These are phyloP conservation scores for Cydonia oblonga DNA, from an alignment of 331 rosid species.

Conservation along the genomic window DNA sequence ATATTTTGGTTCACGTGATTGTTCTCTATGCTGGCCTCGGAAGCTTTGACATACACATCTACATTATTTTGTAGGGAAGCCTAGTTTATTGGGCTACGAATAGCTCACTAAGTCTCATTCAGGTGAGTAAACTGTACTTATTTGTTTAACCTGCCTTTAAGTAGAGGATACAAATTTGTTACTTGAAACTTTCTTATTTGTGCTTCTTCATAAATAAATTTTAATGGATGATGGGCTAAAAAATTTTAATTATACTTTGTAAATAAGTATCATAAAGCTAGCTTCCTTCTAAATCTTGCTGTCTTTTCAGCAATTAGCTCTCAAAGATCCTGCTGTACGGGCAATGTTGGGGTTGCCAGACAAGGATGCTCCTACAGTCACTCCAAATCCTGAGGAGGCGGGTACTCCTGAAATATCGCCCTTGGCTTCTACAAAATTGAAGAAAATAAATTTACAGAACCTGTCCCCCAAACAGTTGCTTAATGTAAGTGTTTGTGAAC, in stretches of 20 bases:
- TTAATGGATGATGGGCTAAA: not conserved
- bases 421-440: conserved; percentile 38
- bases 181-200: not conserved
- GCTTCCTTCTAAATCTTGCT: not conserved
- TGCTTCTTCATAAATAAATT: not conserved
- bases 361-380: conserved; percentile 19
- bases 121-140: conserved; percentile 37
- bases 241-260: not conserved
- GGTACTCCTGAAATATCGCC: conserved; percentile 25
- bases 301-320: conserved; percentile 53
- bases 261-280: not conserved
- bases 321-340: conserved; percentile 60
- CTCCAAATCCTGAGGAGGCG: conserved; percentile 15
- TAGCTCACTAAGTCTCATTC: conserved; percentile 48
- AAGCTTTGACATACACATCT: not conserved
- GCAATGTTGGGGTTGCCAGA: conserved; percentile 52
- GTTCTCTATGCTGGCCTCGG: not conserved
- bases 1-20: conserved; percentile 4
- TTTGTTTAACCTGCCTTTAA: not conserved
- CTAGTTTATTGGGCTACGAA: conserved; percentile 80
- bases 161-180: not conserved
- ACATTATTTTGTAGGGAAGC: conserved; percentile 66
- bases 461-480: conserved; percentile 53
- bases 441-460: conserved; percentile 33
- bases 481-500: conserved; percentile 46